A percentile compares a stretch with the other conserved stretches of the same genome.
Conservation (phyloP, 2,329 filamentous ascomycete genomes). For the Hypoxylon sp. region DNA sequence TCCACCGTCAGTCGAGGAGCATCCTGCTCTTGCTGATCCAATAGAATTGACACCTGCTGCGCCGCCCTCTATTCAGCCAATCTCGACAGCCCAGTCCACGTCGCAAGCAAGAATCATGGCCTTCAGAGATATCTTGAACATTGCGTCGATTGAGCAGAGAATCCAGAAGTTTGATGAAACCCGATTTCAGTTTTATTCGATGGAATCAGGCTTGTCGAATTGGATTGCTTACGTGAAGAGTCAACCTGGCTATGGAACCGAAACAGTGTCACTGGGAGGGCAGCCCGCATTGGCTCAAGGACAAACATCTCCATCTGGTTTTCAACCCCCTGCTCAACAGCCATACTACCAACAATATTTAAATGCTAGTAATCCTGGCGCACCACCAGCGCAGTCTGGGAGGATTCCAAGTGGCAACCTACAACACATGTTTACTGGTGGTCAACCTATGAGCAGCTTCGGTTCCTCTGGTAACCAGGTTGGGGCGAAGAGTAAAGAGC, state of each 20-base stretch:
- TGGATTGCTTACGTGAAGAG: slow-evolving; percentile 67
- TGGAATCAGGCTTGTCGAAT: slow-evolving; percentile 80
- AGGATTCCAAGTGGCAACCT: slow-evolving; percentile 52
- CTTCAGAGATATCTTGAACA: slow-evolving; percentile 83
- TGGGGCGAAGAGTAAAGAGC: slow-evolving; percentile 88
- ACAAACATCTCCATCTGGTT: slow-evolving; percentile 33
- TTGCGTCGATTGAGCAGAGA: slow-evolving; percentile 76
- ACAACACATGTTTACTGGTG: slow-evolving; percentile 55
- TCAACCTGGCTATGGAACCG: slow-evolving; percentile 65
- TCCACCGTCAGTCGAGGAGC: slow-evolving; percentile 59
- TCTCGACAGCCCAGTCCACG: slow-evolving; percentile 22
- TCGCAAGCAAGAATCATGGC: slow-evolving; percentile 62
- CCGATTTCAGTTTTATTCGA: slow-evolving; percentile 76
- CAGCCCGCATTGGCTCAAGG: slow-evolving; percentile 29
- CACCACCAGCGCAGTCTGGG: slow-evolving; percentile 50
- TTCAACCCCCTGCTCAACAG: slow-evolving; percentile 56
- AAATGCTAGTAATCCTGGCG: slow-evolving; percentile 62
- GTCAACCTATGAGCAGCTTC: slow-evolving; percentile 63
- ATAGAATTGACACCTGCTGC: slow-evolving; percentile 16
- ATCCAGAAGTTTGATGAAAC: slow-evolving; percentile 82
- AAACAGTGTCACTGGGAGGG: slow-evolving; percentile 25
- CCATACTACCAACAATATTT: slow-evolving; percentile 72
- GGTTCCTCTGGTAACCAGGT: slow-evolving; percentile 74
- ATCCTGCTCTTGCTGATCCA: slow-evolving; percentile 44
- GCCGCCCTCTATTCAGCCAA: slow-evolving; percentile 25